Conservation (phyloP, 2,329 filamentous ascomycete species). For the Salinomyces thailandicus region DNA sequence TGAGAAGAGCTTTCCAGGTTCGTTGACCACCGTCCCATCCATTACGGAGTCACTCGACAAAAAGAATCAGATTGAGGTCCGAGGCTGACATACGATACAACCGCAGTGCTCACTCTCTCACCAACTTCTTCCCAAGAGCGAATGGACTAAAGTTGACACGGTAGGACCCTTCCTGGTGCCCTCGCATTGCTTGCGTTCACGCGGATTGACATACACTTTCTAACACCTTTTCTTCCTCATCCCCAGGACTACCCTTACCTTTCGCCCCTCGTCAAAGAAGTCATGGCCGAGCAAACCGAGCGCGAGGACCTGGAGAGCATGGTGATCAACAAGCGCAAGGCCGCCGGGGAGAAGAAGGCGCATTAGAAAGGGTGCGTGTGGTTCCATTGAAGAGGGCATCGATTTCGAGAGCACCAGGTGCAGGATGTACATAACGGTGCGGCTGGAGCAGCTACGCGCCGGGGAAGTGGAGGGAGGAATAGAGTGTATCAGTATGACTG, state of each 20-base stretch:
- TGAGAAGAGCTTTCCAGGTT: constrained; percentile 92
- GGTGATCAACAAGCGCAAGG: constrained; percentile 41
- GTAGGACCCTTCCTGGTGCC: too few relatives aligned
- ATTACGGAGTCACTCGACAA: too few relatives aligned
- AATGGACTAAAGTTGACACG: constrained; percentile 67
- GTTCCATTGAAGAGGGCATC: background rate
- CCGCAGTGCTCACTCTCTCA: constrained; percentile 57
- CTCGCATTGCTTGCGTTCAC: too few relatives aligned
- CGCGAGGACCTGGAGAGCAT: constrained; percentile 58
- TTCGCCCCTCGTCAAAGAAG: constrained; percentile 55
- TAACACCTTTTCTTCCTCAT: too few relatives aligned
- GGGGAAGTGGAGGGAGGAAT: background rate
- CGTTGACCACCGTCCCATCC: too few relatives aligned
- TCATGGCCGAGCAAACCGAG: constrained; percentile 58
- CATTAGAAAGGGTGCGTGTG: background rate
- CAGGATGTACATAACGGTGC: background rate
- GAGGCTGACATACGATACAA: too few relatives aligned
- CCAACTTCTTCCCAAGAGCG: constrained; percentile 51
- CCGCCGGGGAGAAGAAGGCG: constrained; percentile 4
- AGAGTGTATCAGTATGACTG: constrained; percentile 1
- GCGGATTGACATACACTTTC: too few relatives aligned
- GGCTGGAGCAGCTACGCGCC: background rate
- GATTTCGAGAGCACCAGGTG: background rate
- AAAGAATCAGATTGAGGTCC: too few relatives aligned
- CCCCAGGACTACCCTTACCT: constrained; percentile 57